Conservation (phyloP, 2,329 filamentous ascomycete genomes). For the Colletotrichum sp. region DNA sequence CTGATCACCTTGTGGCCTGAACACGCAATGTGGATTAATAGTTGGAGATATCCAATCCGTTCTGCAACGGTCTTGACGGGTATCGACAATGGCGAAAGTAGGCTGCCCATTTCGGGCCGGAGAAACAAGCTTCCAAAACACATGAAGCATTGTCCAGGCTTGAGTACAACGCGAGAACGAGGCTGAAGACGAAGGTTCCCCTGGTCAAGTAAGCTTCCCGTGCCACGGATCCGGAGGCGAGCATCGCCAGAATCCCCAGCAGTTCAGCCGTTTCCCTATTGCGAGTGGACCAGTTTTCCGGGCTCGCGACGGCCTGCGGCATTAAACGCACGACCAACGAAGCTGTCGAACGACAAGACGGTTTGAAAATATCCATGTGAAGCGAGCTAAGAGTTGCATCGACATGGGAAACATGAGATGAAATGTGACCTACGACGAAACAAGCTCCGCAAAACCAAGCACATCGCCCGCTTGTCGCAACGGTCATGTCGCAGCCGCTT, state of each 20-base stretch:
- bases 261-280: background rate
- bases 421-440: slow-evolving; percentile 12
- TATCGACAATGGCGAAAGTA: background rate
- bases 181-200: background rate
- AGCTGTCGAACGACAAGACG: slow-evolving; percentile 21
- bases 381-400: slow-evolving; percentile 12
- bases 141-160: background rate
- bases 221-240: background rate
- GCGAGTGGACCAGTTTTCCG: background rate
- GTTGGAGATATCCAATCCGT: background rate
- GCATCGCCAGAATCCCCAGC: background rate
- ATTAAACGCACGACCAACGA: slow-evolving; percentile 19
- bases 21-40: background rate
- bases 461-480: background rate
- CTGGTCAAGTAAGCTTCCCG: slow-evolving; percentile 4
- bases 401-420: slow-evolving; percentile 10
- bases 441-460: slow-evolving; percentile 4
- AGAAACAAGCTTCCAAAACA: slow-evolving; percentile 3
- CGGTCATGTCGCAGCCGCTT: background rate
- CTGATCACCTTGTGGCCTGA: background rate
- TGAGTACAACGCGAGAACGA: background rate
- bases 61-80: background rate
- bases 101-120: background rate
- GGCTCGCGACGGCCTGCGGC: slow-evolving; percentile 13
- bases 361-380: slow-evolving; percentile 17